These are phyloP conservation scores for Zygotorulaspora mrakii DNA, from an alignment of 1,139 yeast genomes.

Conservation along the genomic window DNA sequence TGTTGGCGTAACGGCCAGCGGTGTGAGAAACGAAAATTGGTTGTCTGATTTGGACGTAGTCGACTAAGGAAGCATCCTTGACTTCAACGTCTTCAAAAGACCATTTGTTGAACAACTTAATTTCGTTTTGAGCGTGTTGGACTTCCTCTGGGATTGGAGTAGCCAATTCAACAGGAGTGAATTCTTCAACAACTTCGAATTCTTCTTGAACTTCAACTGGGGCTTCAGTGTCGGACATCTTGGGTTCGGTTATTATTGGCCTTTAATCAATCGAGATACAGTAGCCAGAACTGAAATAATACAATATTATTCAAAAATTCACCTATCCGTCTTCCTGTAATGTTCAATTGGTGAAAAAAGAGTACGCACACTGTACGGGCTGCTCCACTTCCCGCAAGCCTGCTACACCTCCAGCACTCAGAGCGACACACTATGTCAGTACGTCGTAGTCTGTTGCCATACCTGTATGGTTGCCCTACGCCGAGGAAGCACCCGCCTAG, in stretches of 20 bases:
- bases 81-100: constrained; percentile 96
- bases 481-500: neutral
- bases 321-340: constrained; percentile 5
- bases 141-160: constrained; percentile 96
- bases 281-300: constrained; percentile 2
- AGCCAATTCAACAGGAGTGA: constrained; percentile 80
- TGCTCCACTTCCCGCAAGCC: too few relatives aligned
- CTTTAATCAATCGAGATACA: constrained; percentile 4
- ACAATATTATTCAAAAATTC: constrained; percentile 1
- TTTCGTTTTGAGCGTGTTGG: constrained; percentile 93
- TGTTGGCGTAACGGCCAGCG: constrained; percentile 99
- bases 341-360: constrained; percentile 5
- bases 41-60: constrained; percentile 95
- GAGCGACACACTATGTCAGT: neutral
- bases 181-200: constrained; percentile 67
- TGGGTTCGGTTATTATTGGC: constrained; percentile 18
- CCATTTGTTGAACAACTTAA: constrained; percentile 99
- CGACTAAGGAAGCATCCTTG: constrained; percentile 96
- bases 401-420: neutral
- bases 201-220: constrained; percentile 51
- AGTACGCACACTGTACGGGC: constrained; percentile 5
- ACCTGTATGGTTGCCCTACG: too few relatives aligned
- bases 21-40: constrained; percentile 99
- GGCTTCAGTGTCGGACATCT: constrained; percentile 46
- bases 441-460: too few relatives aligned